These are phyloP conservation scores for Funneliformis mosseae DNA, from an alignment of 192 early-diverging fungal species.

Conservation along the genomic window DNA sequence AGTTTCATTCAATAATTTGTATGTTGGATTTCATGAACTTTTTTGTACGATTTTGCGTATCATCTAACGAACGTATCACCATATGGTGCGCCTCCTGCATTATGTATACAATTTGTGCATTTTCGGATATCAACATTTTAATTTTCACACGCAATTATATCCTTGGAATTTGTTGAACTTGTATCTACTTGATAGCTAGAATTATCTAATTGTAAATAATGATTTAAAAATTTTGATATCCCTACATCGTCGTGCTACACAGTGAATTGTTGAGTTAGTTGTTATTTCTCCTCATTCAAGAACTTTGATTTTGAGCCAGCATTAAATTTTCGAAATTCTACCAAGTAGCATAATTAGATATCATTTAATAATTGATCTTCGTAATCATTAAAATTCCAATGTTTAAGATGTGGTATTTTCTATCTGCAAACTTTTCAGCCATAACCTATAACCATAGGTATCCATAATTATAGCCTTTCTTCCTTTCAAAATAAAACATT, in stretches of 20 bases:
- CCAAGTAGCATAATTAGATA: neutral
- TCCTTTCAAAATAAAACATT: slow-evolving; percentile 8
- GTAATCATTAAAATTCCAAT: slow-evolving; percentile 23
- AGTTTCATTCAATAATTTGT: too few relatives aligned
- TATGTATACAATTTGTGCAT: slow-evolving; percentile 17
- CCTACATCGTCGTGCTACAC: slow-evolving; percentile 19
- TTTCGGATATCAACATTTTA: neutral
- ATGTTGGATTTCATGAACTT: too few relatives aligned
- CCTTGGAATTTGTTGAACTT: neutral
- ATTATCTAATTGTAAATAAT: slow-evolving; percentile 15
- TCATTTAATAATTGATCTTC: slow-evolving; percentile 8
- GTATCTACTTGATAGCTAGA: slow-evolving; percentile 35
- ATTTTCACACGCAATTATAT: slow-evolving; percentile 22
- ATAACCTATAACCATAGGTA: slow-evolving; percentile 46
- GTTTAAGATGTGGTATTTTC: slow-evolving; percentile 3
- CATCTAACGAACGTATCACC: too few relatives aligned
- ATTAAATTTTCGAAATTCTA: slow-evolving; percentile 18
- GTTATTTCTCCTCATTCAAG: too few relatives aligned
- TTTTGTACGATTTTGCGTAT: too few relatives aligned
- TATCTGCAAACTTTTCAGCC: slow-evolving; percentile 26
- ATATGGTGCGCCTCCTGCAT: too few relatives aligned
- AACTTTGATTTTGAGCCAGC: too few relatives aligned
- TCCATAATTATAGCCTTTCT: neutral
- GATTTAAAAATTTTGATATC: slow-evolving; percentile 11
- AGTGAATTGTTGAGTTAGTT: too few relatives aligned